Base-by-base conservation (phyloP, 2,329 filamentous ascomycete species). In the Leptographium procerum region DNA sequence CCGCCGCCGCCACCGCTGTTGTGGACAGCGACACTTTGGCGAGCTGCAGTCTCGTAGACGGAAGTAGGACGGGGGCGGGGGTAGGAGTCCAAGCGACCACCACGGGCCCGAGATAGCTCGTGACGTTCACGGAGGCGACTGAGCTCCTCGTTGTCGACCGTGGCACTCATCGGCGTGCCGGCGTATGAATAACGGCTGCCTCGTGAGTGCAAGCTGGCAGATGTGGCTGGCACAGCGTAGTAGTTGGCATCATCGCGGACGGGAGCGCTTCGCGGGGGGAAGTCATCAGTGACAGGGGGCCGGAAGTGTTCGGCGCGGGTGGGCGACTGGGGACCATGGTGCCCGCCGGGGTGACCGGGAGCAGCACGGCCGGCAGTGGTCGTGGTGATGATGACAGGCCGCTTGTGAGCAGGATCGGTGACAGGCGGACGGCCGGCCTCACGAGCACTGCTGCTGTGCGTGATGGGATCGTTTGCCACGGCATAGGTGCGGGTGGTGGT, bases 311-410 rank as follows among this genome's bases (percentile, higher is more conserved):
- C 69, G 53, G 71, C 65, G 62, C 76, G 75, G 11, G 72, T 76
- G 72, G 29, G 74, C 70, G 52, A 61, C 9, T 36, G 43, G 28
- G 57, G 59, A 6, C 55, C 57, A 19, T 53, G 60, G 31, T 56
- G 54, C 3, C 11, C 28, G 29, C 7, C 13, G 8, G 53, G 26
- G 29, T 54, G 26, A 24, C 16, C 48, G 4, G 57, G 4, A 16
- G 60, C 66, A n/a, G 70, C 67, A 26, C 52, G 28, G 11, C 26
- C 53, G 14, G 68, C 68, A 52, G 77, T 75, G 31, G 73, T 73
- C n/a, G 80, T 81, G 24, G 80, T 84, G 61, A 84, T 75, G 59
- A 83, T 79, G 64, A 83, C 76, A 57, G 81, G 78, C 13, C 81
- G 79, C 47, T 77, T 73, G 43, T 70, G 67, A 28, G 71, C 66